Evolutionary conservation across 495 filamentous ascomycete genomes (phyloP), one percentile per base, ranked within the genome.

Genomic region (Annulohypoxylon stygium): DNA sequence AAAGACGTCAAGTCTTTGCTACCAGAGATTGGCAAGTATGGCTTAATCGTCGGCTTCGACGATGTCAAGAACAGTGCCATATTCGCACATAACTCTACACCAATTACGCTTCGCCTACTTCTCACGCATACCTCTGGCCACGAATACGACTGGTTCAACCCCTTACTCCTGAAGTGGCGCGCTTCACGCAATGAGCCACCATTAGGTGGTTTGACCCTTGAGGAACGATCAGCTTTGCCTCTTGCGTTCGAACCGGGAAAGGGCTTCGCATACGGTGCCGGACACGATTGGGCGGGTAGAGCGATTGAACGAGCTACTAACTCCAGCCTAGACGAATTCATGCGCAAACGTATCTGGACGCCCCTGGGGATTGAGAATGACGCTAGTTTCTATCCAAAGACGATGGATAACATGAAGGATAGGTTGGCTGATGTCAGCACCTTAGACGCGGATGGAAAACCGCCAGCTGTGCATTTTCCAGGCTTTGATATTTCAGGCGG

Each of bases 121-220:
- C 79, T 89, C 4, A 82, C 83, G 3, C 86, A 88, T 67, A 83
- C 81, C 20, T 82, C 84, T 4, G 88, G 88, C 41, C 43, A 84
- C 6, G 65, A 60, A 25, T 89, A 89, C 62, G 76, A 85, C 37
- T 77, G 81, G 37, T 64, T 83, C 54, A 68, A 80, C 62, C 82
- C 81, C 0, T 41, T 68, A 0, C 50, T 86, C 12, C 55, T 43
- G 3, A 71, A 76, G 18, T 86, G 83, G 79, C 81, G 82, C 14
- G 69, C 72, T n/a, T 51, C 64, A 8, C 68, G 73, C 9, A 51
- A 70, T 1, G 71, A 76, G 54, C 41, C 54, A 26, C 53, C 59
- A 0, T 69, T 54, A 11, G 14, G 34, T 14, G 65, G 61, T 8
- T 51, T 65, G 8, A 72, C 70, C 3, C 67, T 78, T 7, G 65